A percentile compares a stretch with the other conserved stretches of the same genome.
These are phyloP conservation scores for Trichoderma oligosporum DNA, from an alignment of 2,329 filamentous ascomycete species.

Conservation along the genomic window DNA sequence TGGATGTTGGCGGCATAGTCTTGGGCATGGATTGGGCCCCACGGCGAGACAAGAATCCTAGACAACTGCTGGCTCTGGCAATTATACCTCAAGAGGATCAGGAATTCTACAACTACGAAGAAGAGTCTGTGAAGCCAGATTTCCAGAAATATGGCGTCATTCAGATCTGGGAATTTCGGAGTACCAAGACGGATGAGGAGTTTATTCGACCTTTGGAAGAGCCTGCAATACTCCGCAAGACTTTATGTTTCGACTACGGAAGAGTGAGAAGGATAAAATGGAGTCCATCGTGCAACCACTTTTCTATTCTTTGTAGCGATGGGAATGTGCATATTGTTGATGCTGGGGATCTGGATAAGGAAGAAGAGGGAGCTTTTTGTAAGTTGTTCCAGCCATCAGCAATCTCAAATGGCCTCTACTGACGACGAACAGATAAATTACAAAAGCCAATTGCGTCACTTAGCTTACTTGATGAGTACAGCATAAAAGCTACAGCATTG, in stretches of 20 bases:
- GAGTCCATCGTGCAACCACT: constrained; percentile 47
- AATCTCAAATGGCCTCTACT: constrained; percentile 21
- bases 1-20: constrained; percentile 53
- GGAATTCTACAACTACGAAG: constrained; percentile 39
- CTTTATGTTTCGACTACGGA: constrained; percentile 49
- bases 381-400: constrained; percentile 22
- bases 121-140: constrained; percentile 35
- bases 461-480: constrained; percentile 44
- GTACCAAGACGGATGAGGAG: constrained; percentile 30
- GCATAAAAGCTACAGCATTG: constrained; percentile 49
- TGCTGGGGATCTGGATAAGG: constrained; percentile 29
- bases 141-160: constrained; percentile 45
- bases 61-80: constrained; percentile 51
- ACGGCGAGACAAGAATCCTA: constrained; percentile 29
- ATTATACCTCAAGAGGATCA: constrained; percentile 51
- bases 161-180: constrained; percentile 50
- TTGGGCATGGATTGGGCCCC: constrained; percentile 53
- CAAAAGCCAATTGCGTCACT: constrained; percentile 44
- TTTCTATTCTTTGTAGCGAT: constrained; percentile 50
- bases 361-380: constrained; percentile 40
- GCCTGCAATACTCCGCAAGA: constrained; percentile 40
- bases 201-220: constrained; percentile 34
- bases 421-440: constrained; percentile 41
- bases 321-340: constrained; percentile 49
- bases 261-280: constrained; percentile 50